Evolutionary conservation across 805 yeast species (phyloP).

Genomic region (Hanseniaspora lindneri): DNA sequence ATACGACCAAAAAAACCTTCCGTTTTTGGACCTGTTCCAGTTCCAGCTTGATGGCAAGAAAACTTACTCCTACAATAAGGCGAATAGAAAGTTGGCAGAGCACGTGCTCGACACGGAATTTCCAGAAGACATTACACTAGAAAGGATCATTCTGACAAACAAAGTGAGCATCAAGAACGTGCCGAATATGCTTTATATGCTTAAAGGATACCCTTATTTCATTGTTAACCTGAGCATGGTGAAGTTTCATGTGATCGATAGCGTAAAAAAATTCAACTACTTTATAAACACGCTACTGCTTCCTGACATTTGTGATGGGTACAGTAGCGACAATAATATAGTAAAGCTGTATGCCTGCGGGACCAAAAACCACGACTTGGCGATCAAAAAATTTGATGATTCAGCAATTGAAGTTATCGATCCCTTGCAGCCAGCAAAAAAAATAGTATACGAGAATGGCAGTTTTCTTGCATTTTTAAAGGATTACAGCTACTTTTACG

Average conservation of each 20-base stretch:
- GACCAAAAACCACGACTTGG: constrained; percentile 5
- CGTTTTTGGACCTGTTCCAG: background rate
- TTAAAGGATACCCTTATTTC: background rate
- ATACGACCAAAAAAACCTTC: background rate
- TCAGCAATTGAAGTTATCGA: background rate
- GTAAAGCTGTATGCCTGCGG: constrained; percentile 5
- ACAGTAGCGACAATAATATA: background rate
- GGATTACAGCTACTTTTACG: constrained; percentile 1
- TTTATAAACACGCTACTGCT: background rate
- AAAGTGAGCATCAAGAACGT: background rate
- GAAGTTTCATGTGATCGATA: background rate
- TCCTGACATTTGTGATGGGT: background rate
- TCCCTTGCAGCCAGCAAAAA: background rate
- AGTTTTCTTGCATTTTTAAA: background rate
- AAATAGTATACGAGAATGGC: background rate
- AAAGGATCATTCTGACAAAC: constrained; percentile 2
- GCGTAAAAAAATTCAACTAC: background rate
- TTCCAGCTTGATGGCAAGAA: background rate
- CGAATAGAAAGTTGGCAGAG: background rate
- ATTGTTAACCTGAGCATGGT: background rate
- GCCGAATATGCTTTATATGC: background rate
- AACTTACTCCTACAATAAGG: background rate
- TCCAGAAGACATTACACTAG: background rate
- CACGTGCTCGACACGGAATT: background rate
- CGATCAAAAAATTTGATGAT: background rate